Conservation (phyloP, 176 grass and related monocot species). For the Ensete ventricosum region DNA sequence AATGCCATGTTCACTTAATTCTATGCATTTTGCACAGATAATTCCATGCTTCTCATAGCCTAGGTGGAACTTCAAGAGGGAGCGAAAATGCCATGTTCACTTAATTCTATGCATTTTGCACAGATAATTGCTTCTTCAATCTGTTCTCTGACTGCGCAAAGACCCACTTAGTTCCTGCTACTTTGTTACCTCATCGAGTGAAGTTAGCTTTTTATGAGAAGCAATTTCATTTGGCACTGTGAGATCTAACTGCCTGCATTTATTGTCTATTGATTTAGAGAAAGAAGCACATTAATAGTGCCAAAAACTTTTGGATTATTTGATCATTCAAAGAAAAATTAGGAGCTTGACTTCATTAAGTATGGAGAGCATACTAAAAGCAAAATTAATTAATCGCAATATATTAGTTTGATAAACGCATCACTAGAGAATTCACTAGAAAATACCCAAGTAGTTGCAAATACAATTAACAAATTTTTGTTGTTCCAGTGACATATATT, state of each 20-base stretch:
- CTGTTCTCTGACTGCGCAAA: slow-evolving; percentile 43
- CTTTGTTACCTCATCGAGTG: slow-evolving; percentile 74
- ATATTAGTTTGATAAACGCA: no score
- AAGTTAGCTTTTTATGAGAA: slow-evolving; percentile 66
- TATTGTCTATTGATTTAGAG: slow-evolving; percentile 45
- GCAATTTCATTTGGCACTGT: slow-evolving; percentile 42
- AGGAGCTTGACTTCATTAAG: not conserved
- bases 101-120: slow-evolving; percentile 75
- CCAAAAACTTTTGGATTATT: no score
- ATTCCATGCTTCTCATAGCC: slow-evolving; percentile 17
- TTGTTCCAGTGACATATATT: not conserved
- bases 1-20: slow-evolving; percentile 75
- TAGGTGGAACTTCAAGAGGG: slow-evolving; percentile 37
- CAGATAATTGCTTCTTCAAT: slow-evolving; percentile 58
- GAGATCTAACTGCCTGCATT: slow-evolving; percentile 86
- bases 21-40: slow-evolving; percentile 68
- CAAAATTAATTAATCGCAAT: no score
- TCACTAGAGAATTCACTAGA: not conserved
- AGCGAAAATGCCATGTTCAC: slow-evolving; percentile 71
- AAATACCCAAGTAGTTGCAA: not conserved
- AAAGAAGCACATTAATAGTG: no score
- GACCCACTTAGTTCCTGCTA: slow-evolving; percentile 80
- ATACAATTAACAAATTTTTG: not conserved
- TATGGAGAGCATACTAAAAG: no score
- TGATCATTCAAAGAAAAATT: not conserved